Conservation (phyloP, 1,284 basidiomycete species). For the Ceratobasidium sp. region DNA sequence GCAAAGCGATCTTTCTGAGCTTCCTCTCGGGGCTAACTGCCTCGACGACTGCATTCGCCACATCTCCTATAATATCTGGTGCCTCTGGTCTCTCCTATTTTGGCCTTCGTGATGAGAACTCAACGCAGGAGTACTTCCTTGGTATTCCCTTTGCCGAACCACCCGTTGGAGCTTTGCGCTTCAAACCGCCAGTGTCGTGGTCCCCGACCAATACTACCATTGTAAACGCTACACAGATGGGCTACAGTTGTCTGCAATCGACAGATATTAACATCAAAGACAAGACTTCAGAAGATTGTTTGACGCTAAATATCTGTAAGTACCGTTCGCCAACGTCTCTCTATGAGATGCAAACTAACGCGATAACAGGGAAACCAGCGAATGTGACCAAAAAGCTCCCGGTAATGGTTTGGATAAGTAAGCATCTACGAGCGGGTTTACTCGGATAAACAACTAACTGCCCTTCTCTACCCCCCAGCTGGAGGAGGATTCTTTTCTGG, state of each 20-base stretch:
- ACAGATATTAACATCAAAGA: constrained; percentile 31
- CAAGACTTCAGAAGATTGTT: constrained; percentile 55
- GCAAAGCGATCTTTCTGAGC: no score
- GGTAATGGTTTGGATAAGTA: no score
- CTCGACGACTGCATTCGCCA: no score
- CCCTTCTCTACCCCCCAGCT: no score
- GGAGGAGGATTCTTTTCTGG: no score
- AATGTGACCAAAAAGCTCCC: no score
- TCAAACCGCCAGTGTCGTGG: constrained; percentile 6
- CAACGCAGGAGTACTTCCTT: constrained; percentile 36
- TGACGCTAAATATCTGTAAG: constrained; percentile 55
- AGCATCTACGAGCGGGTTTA: no score
- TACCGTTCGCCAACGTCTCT: neutral
- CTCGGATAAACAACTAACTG: constrained; percentile 3
- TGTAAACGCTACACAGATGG: constrained; percentile 21
- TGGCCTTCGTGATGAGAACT: neutral
- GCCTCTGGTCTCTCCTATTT: neutral
- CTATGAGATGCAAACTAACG: neutral
- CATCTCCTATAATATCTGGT: neutral
- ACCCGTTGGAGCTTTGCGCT: constrained; percentile 28
- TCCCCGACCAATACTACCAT: neutral
- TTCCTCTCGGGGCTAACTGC: no score
- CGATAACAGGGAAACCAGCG: no score
- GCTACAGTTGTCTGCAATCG: neutral
- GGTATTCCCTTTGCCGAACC: constrained; percentile 38